Evolutionary conservation across 2,329 filamentous ascomycete species (phyloP).

Genomic region (Ophiobolus disseminans): DNA sequence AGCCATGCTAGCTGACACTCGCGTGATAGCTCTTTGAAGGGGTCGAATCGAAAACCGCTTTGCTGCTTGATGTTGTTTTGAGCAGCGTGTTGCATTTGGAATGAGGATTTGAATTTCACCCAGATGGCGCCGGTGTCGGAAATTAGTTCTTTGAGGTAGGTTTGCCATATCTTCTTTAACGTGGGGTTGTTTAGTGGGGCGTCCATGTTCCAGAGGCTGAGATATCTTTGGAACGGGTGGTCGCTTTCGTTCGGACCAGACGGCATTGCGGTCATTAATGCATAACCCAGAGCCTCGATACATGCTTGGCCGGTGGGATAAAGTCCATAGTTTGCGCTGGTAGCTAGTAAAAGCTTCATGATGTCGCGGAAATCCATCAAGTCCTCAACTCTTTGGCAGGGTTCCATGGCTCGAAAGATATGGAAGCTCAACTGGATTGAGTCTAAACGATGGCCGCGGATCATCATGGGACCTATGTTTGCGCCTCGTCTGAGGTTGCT

Average conservation of each 20-base stretch:
- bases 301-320: conserved; percentile 1
- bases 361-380: background rate
- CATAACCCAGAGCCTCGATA: conserved; percentile 1
- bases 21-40: background rate
- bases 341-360: background rate
- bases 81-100: background rate
- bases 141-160: background rate
- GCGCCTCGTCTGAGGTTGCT: background rate
- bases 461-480: background rate
- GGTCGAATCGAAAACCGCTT: background rate
- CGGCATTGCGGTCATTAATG: conserved; percentile 1
- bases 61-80: background rate
- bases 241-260: background rate
- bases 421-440: background rate
- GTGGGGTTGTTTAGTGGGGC: background rate
- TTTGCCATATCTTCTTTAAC: background rate
- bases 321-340: background rate
- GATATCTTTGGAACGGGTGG: conserved; percentile 2
- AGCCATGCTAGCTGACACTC: background rate
- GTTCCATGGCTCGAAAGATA: background rate
- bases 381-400: background rate
- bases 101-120: background rate
- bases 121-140: background rate
- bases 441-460: conserved; percentile 6
- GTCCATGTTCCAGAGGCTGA: background rate